Percentiles rank a stretch among this genome's conserved stretches.
phyloP scores from a whole-genome alignment of 805 yeast species.

The Schwanniomyces pseudopolymorphus region DNA sequence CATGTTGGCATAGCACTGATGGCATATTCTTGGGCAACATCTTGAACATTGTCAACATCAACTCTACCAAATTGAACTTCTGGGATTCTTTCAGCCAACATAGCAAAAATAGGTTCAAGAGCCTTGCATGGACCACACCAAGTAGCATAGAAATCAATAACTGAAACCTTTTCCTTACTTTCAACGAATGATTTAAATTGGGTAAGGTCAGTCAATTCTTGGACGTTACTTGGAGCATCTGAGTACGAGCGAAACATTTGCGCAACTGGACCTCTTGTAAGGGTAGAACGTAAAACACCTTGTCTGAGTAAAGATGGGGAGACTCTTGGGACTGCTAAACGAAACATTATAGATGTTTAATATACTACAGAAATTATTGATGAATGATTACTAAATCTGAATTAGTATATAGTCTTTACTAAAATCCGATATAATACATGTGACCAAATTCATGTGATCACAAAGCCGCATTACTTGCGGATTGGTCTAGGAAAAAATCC shows the following conservation, averaged over 20 bases:
- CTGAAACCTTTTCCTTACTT: slow-evolving; percentile 25
- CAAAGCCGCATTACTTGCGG: slow-evolving; percentile 1
- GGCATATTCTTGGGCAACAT: slow-evolving; percentile 59
- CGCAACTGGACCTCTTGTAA: background rate
- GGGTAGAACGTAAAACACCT: background rate
- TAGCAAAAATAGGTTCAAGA: slow-evolving; percentile 36
- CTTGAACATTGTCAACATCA: slow-evolving; percentile 65
- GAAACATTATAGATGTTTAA: background rate
- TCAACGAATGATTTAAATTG: slow-evolving; percentile 25
- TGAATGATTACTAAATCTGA: background rate
- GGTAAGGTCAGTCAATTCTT: slow-evolving; percentile 25
- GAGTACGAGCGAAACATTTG: slow-evolving; percentile 3
- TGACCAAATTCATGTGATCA: background rate
- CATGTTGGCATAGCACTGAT: slow-evolving; percentile 80
- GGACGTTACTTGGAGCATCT: slow-evolving; percentile 14
- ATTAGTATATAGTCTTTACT: background rate
- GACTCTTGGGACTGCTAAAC: background rate
- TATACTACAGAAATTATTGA: too few relatives aligned
- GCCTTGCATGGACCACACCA: slow-evolving; percentile 50
- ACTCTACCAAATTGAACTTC: slow-evolving; percentile 65
- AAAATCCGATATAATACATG: background rate
- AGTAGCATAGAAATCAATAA: slow-evolving; percentile 43
- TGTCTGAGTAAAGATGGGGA: background rate
- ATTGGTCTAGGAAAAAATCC: background rate
- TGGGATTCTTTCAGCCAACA: slow-evolving; percentile 33